Evolutionary conservation across 2,329 filamentous ascomycete species (phyloP), one percentile per base, ranked within the genome.

Genomic region (Fusarium dimerum): DNA sequence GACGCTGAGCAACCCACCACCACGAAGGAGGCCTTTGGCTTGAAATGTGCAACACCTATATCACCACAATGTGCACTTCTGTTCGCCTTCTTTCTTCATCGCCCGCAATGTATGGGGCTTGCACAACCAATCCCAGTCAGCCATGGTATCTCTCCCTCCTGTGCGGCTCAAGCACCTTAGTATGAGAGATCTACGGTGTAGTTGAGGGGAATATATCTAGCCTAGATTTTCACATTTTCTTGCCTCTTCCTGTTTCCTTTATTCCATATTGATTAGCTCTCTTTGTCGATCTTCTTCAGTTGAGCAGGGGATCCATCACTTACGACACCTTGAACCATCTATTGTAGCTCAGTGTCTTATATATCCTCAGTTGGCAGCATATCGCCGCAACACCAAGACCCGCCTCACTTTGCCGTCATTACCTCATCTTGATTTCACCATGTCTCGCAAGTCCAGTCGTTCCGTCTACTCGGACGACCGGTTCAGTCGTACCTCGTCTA

Each of bases 31-130:
- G 51, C 51, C 55, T 51, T 52, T 46, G 40, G 52, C 20, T 26
- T 48, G 48, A 34, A 60, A 65, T 59, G 62, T 65, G 59, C 57
- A 61, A 64, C 60, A 53, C 51, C 40, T 48, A 52, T 43, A 43
- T 56, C 46, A 50, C 53, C 47, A 48, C 48, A 38, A 45, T 42
- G 46, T 46, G 41, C 43, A 45, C 57, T 47, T 60, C 44, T 61
- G 50, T 50, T 49, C 55, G 57, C 20, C 20, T 26, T 26, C 20
- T 26, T 26, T 26, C 20, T 26, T 26, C 47, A 43, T 61, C 60
- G 61, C 62, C 63, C 57, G 62, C 62, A 65, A 62, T 54, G 47
- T 57, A 55, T 62, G 61, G 50, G 51, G 18, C 51, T 51, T 48
- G 30, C 47, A 61, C 48, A 62, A 30, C 45, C 52, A 55, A 55